phyloP scores from a whole-genome alignment of 163 green algal genomes.

The Scenedesmus sp. region DNA sequence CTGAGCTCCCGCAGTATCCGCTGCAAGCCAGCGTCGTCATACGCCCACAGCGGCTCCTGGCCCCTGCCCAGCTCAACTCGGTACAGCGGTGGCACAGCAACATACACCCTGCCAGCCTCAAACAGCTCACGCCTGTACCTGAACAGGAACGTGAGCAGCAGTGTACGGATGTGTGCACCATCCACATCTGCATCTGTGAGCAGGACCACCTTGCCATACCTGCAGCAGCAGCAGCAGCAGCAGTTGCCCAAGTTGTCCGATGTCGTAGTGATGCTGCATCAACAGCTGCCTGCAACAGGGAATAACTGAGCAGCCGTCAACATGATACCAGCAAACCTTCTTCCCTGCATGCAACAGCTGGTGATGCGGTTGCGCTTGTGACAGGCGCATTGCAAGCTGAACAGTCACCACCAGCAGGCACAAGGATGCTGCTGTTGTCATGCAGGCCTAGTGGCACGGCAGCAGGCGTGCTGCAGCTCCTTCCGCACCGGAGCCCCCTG shows the following conservation, averaged over 20 bases:
- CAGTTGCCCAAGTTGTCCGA: neutral
- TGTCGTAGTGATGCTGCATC: neutral
- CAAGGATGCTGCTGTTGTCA: neutral
- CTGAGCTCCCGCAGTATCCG: conserved; percentile 27
- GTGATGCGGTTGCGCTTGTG: too few relatives aligned
- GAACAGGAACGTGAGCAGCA: conserved; percentile 99
- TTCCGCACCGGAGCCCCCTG: conserved; percentile 52
- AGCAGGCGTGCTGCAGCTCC: neutral
- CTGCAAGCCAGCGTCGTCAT: conserved; percentile 66
- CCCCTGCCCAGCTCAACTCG: conserved; percentile 57
- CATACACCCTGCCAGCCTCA: conserved; percentile 90
- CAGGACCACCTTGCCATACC: conserved; percentile 97
- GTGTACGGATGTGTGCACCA: conserved; percentile 97
- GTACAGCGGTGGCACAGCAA: conserved; percentile 96
- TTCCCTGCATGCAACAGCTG: too few relatives aligned
- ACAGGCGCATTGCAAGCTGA: too few relatives aligned
- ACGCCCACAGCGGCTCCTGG: conserved; percentile 62
- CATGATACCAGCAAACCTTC: neutral
- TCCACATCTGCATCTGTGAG: conserved; percentile 99
- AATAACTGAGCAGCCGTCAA: too few relatives aligned
- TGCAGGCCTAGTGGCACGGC: neutral
- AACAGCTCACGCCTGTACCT: conserved; percentile 94
- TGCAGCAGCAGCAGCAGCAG: conserved; percentile 57
- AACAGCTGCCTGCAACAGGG: too few relatives aligned
- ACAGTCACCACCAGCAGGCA: neutral